Evolutionary conservation across 2,329 filamentous ascomycete genomes (phyloP), one percentile per base, ranked within the genome.

Genomic region (Metarhizium sp.): DNA sequence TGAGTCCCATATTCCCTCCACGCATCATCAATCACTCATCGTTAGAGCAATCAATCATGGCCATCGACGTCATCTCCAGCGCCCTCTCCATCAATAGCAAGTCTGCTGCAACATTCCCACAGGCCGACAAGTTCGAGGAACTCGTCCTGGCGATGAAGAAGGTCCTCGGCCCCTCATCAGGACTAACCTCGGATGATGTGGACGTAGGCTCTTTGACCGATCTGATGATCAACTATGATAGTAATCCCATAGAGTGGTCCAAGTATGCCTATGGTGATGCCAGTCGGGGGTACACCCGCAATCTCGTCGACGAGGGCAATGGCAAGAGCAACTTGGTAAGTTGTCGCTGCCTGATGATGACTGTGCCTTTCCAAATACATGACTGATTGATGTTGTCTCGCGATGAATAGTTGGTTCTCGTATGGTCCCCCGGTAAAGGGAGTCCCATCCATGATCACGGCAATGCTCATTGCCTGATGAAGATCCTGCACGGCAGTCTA

Each of bases 391-490:
- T 10, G 8, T 29, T 46, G 16, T 32, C 13, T 45, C 7, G 14
- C 14, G 25, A 7, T 8, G 32, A 68, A 30, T 29, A 92, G 88
- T 81, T 95, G 59, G 82, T 96, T 50, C 81, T 96, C 45, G 91
- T 95, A 43, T 96, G 92, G 92, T 86, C 85, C 16, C 91, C 92
- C 0, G 87, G 88, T 52, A 90, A 90, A 72, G 82, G 82, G 42
- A 92, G 87, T 63, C 86, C 88, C 11, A 90, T 96, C 66, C 92
- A 96, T 67, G 92, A 96, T 69, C 87, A 90, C 70, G 86, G 86
- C 66, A 89, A 92, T 59, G 89, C 91, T 43, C 92, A 96, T 69
- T 96, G 92, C 71, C 76, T 96, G 63, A 96, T 96, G 90, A 95
- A 87, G 76, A 85, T 92, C 61, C 79, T 96, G 59, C 84, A 84